Evolutionary conservation across 306 rosid species (phyloP), one percentile per base, ranked within the genome.

Genomic region (Lupinus albus): DNA sequence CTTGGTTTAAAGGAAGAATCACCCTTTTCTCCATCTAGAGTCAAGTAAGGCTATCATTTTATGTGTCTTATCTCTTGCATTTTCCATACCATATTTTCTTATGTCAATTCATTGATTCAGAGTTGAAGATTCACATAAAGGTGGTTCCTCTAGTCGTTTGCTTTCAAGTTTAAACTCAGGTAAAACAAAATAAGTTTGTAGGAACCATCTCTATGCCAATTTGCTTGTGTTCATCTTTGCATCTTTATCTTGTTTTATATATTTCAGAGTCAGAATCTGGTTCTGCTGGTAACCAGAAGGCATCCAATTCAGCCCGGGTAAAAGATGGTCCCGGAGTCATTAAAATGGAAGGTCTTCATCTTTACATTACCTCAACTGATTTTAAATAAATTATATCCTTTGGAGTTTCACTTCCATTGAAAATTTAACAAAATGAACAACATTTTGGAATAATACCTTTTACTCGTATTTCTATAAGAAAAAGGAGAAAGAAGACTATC

Each of bases 81-180:
- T 53, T 54, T 66, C 57, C 42, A n/a, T 53, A 13, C 67, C 36
- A 57, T 74, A 21, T 76, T 69, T 28, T 64, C 25, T 79, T 54
- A 69, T 17, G 63, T 69, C 32, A 73, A 50, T 75, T 56, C 28
- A 32, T 77, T 76, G 70, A 58, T 61, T 73, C 84, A 93, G 99
- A 69, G 68, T 80, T 62, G 99, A 93, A 86, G 97, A 90, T 74
- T 70, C 82, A n/a, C 92, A 84, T 75, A 93, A 90, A 74, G 78
- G 66, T 64, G 91, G 93, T 61, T 73, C 86, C 44, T 57, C 84
- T 51, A 63, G 85, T 79, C 87, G 86, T 57, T 79, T 92, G 80
- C 44, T 86, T 50, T 87, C 98, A 54, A 76, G 68, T 81, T 72
- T 84, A 75, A 87, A 66, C 18, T 70, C 87, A 75, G 96, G 98